These are phyloP conservation scores for Macrocybe gigantea DNA, from an alignment of 768 basidiomycete species.

Conservation along the genomic window DNA sequence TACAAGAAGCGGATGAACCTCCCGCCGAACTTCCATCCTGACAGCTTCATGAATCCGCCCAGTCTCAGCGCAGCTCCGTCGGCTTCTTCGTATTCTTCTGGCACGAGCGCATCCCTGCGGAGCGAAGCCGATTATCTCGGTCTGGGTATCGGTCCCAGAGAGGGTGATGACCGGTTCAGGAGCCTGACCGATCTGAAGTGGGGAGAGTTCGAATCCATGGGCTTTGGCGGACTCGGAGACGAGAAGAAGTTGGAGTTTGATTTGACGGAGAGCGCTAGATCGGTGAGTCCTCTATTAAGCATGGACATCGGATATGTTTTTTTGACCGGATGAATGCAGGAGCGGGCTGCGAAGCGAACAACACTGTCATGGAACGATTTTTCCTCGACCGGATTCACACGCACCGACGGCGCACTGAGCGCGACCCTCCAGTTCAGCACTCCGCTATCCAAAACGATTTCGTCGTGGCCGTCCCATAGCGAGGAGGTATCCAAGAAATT, in stretches of 20 bases:
- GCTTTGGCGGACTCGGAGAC: conserved; percentile 57
- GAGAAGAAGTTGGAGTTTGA: conserved; percentile 88
- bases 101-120: conserved; percentile 24
- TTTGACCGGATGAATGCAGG: conserved; percentile 26
- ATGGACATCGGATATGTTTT: not conserved
- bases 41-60: conserved; percentile 22
- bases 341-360: conserved; percentile 64
- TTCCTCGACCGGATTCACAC: conserved; percentile 74
- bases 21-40: conserved; percentile 54
- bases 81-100: conserved; percentile 31
- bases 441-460: conserved; percentile 42
- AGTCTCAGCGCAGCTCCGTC: conserved; percentile 13
- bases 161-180: conserved; percentile 66
- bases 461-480: conserved; percentile 68
- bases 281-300: conserved; percentile 26
- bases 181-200: conserved; percentile 84
- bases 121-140: conserved; percentile 29
- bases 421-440: conserved; percentile 79
- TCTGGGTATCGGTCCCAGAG: conserved; percentile 25
- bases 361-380: conserved; percentile 93
- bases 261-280: conserved; percentile 80
- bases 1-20: conserved; percentile 78
- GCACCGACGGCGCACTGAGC: conserved; percentile 68
- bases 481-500: conserved; percentile 73
- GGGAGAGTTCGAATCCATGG: conserved; percentile 86